Evolutionary conservation across 805 yeast genomes (phyloP), one percentile per base, ranked within the genome.

Genomic region (Saturnispora zaruensis): DNA sequence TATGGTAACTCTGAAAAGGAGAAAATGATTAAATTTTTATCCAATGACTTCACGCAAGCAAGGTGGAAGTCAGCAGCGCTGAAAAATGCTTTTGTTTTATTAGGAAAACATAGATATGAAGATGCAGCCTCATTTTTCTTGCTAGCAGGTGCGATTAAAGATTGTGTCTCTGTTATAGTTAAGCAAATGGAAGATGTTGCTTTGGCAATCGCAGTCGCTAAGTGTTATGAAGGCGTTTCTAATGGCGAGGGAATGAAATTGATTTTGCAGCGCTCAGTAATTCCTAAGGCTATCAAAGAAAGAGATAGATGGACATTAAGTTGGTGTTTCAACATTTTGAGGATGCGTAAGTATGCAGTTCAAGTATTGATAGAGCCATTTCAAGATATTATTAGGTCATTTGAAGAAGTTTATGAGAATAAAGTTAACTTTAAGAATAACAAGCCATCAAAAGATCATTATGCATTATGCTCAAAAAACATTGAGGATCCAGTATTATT

Each of bases 81-180:
- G 58, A 93, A 93, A 60, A 91, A 91, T 67, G 98, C 98, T 0
- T 91, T 79, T 71, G 98, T 87, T 0, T 68, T 91, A 41, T 65
- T 93, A 55, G 87, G 97, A 53, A 88, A 88, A 59, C 99, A 90
- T 64, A 70, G 98, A 40, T 86, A 76, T 59, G 68, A 76, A 62
- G 95, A 89, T 65, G 95, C 97, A 0, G 96, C 97, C 0, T 81
- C 83, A 21, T 90, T 93, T 63, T 91, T 91, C 65, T 65, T 91
- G 33, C 71, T 91, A 11, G 96, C 86, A 0, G 89, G 75, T 46
- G 72, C 89, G 0, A 66, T 87, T 13, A 76, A 76, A 49, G 98
- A 93, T 67, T 81, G 89, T 52, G 84, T 84, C 26, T 81, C 76
- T 61, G 91, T 89, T 0, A 62, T 91, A 20, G 74, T 84, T 36